Percentiles rank a stretch among this genome's conserved stretches.
These are phyloP conservation scores for Tricholoma bakamatsutake DNA, from an alignment of 768 basidiomycete species.

Conservation along the genomic window DNA sequence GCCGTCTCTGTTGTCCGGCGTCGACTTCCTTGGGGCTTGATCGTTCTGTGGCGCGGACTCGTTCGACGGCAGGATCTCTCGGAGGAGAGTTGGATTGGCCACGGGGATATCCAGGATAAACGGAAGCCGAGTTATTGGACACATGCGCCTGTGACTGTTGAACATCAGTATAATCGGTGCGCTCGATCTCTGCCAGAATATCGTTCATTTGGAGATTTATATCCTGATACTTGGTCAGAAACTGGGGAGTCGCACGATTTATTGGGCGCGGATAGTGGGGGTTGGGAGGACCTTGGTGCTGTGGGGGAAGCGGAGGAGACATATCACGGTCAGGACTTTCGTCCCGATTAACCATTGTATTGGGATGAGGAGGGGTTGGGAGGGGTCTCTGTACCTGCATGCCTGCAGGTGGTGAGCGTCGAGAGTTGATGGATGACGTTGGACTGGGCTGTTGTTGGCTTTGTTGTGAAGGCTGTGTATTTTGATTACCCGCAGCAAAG, in stretches of 20 bases:
- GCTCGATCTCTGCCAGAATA: slow-evolving; percentile 65
- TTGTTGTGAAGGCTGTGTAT: slow-evolving; percentile 34
- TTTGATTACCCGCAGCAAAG: slow-evolving; percentile 34
- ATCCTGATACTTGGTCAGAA: slow-evolving; percentile 49
- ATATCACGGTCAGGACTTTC: slow-evolving; percentile 25
- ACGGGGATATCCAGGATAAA: slow-evolving; percentile 25
- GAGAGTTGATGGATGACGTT: slow-evolving; percentile 33
- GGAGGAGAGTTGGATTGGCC: slow-evolving; percentile 38
- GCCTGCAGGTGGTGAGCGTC: slow-evolving; percentile 34
- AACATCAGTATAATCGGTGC: slow-evolving; percentile 63
- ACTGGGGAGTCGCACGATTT: slow-evolving; percentile 50
- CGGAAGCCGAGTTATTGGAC: slow-evolving; percentile 29
- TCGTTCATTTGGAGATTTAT: slow-evolving; percentile 56
- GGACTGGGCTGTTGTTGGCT: slow-evolving; percentile 41
- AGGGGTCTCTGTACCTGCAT: slow-evolving; percentile 28
- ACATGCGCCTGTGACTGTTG: slow-evolving; percentile 50
- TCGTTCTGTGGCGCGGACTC: slow-evolving; percentile 46
- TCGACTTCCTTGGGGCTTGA: slow-evolving; percentile 53
- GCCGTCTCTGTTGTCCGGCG: slow-evolving; percentile 27
- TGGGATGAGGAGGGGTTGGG: slow-evolving; percentile 42
- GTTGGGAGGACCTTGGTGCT: slow-evolving; percentile 27
- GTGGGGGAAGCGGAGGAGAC: slow-evolving; percentile 27
- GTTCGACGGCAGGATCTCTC: slow-evolving; percentile 49
- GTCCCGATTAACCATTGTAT: slow-evolving; percentile 26
- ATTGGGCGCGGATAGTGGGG: slow-evolving; percentile 62